A percentile compares a stretch with the other conserved stretches of the same genome.
phyloP scores from a whole-genome alignment of 495 filamentous ascomycete species.

The Penicillium soppii region DNA sequence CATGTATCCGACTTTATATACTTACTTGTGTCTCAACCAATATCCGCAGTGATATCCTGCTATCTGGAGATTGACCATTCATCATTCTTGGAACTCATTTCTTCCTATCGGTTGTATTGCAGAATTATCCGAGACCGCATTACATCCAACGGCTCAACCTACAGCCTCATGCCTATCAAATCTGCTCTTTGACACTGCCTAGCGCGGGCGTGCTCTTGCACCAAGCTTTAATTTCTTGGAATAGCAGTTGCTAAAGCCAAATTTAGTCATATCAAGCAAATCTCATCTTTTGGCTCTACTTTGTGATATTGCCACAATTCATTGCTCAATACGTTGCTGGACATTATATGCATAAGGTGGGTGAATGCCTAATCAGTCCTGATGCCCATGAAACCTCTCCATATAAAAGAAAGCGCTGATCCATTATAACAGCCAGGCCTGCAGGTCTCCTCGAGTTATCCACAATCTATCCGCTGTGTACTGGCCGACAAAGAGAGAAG shows the following conservation, averaged over 20 bases:
- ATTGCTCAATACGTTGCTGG: not conserved
- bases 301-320: not conserved
- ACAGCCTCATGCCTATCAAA: not conserved
- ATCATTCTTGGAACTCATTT: not conserved
- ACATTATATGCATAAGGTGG: constrained; percentile 1
- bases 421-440: constrained; percentile 15
- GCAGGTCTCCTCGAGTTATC: constrained; percentile 28
- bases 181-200: not conserved
- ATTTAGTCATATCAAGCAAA: not conserved
- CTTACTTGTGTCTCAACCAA: constrained; percentile 8
- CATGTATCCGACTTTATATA: not conserved
- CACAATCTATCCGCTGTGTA: constrained; percentile 17
- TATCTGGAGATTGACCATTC: not conserved
- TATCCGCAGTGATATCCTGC: not conserved
- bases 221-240: not conserved
- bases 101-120: not conserved
- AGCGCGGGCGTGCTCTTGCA: not conserved
- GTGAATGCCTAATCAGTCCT: constrained; percentile 9
- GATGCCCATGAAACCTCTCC: constrained; percentile 29
- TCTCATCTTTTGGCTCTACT: too few species aligned
- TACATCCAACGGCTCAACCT: constrained; percentile 20
- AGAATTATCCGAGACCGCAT: constrained; percentile 25
- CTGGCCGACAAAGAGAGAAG: constrained; percentile 17
- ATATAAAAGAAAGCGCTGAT: constrained; percentile 21
- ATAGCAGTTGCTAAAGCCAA: not conserved